Evolutionary conservation across 257 asterid genomes (phyloP), one percentile per base, ranked within the genome.

Genomic region (Solanum sparsipilum): DNA sequence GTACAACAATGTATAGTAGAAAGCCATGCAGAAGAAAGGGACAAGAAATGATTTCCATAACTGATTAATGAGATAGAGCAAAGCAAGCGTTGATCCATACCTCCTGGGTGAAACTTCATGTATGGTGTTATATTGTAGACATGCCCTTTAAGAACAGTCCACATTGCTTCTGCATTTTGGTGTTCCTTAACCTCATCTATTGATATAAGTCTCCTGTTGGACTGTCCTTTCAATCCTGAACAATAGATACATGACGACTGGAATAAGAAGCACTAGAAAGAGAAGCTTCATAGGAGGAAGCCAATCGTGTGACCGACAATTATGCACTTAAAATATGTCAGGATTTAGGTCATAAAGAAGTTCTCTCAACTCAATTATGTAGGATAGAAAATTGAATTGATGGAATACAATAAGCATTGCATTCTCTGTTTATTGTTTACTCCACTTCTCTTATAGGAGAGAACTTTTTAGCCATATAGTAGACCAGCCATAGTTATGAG

Each of bases 61-160:
- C 52, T 46, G n/a, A 56, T 86, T 70, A 38, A 41, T 48, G 78
- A 83, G 75, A 67, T 82, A 27, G 58, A 70, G 10, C 52, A 83
- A 35, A 76, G 87, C 36, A 48, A 70, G 81, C 58, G 23, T 74
- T 60, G 29, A 87, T 75, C 38, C 75, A 52, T 92, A 96, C 99
- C 99, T 94, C 99, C 99, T 46, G 99, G 99, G 88, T 97, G 99
- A 91, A 97, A 97, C 90, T 96, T 97, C 98, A 96, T 94, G 90
- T 96, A 97, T 46, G 99, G 98, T 63, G 97, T 81, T 88, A 97
- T 90, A 90, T 97, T 96, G 93, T 97, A 97, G 78, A 97, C 98
- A 74, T 93, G 96, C 4, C 99, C 98, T 94, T 96, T 96, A 21
- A 97, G 95, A 90, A 95, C 98, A 85, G 99, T 97, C 99, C 99